Percentiles rank a stretch among this genome's conserved stretches.
These are phyloP conservation scores for Moniliella sp. DNA, from an alignment of 1,284 basidiomycete species.

Conservation along the genomic window DNA sequence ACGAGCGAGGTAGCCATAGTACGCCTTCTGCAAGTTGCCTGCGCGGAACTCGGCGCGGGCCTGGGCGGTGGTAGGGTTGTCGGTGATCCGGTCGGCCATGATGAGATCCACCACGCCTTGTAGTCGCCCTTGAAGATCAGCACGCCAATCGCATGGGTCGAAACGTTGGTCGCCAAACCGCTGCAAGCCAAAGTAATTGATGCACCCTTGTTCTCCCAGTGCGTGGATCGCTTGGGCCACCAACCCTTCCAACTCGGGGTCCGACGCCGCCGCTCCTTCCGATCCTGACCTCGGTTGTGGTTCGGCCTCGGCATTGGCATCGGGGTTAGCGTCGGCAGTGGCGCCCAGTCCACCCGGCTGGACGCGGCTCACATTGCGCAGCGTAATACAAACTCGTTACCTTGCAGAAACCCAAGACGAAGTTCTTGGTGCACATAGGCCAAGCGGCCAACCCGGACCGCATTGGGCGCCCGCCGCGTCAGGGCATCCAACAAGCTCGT, in stretches of 20 bases:
- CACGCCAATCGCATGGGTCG: slow-evolving; percentile 79
- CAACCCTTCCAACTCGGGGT: slow-evolving; percentile 2
- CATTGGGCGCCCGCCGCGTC: too few relatives aligned
- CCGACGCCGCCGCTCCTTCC: not conserved
- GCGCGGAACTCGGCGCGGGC: slow-evolving; percentile 6
- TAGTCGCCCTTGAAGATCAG: slow-evolving; percentile 64
- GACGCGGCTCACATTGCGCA: slow-evolving; percentile 45
- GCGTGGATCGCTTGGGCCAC: too few relatives aligned
- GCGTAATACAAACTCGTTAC: slow-evolving; percentile 80
- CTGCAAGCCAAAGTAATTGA: too few relatives aligned
- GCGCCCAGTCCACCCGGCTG: not conserved
- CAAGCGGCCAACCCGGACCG: too few relatives aligned
- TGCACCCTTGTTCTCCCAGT: too few relatives aligned
- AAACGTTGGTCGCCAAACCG: slow-evolving; percentile 87
- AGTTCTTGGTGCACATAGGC: slow-evolving; percentile 58
- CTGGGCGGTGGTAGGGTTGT: slow-evolving; percentile 6
- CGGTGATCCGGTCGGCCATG: slow-evolving; percentile 7
- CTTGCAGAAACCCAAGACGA: slow-evolving; percentile 80
- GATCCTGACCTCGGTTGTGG: too few relatives aligned
- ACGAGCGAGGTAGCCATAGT: slow-evolving; percentile 64
- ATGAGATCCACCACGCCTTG: slow-evolving; percentile 13
- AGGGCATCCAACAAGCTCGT: too few relatives aligned
- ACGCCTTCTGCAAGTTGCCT: slow-evolving; percentile 40
- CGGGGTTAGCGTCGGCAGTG: too few relatives aligned
- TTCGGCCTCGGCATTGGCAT: too few relatives aligned